A percentile compares a stretch with the other conserved stretches of the same genome.
Evolutionary conservation across 441 rosid genomes (phyloP).

Genomic region (Gossypium laxum): DNA sequence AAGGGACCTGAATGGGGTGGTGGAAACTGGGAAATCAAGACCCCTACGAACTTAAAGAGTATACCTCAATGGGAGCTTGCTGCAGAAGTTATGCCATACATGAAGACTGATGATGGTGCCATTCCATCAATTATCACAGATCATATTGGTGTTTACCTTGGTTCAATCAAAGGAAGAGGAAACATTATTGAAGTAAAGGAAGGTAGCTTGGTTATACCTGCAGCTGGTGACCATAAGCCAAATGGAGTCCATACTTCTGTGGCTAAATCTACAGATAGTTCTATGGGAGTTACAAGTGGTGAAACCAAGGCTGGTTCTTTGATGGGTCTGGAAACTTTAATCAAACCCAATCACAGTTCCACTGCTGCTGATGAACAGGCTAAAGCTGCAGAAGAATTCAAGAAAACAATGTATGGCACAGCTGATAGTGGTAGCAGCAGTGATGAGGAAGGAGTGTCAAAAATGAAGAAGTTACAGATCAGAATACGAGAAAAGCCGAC

Average conservation of each 20-base stretch:
- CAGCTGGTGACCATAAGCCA: conserved; percentile 35
- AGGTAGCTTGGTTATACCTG: conserved; percentile 64
- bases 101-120: conserved; percentile 90
- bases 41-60: conserved; percentile 73
- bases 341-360: conserved; percentile 33
- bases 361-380: conserved; percentile 73
- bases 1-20: conserved; percentile 99
- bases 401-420: conserved; percentile 77
- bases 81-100: conserved; percentile 94
- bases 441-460: conserved; percentile 75
- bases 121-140: conserved; percentile 82
- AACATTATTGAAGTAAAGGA: conserved; percentile 81
- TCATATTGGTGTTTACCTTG: conserved; percentile 90
- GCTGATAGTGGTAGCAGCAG: conserved; percentile 89
- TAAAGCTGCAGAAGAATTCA: conserved; percentile 96
- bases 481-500: conserved; percentile 89
- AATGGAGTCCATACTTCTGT: conserved; percentile 35
- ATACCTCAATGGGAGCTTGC: conserved; percentile 94
- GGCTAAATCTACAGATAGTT: conserved; percentile 34
- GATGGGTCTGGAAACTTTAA: conserved; percentile 74
- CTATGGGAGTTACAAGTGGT: conserved; percentile 40
- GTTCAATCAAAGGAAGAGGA: conserved; percentile 89
- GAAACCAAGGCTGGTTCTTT: conserved; percentile 43
- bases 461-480: conserved; percentile 63
- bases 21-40: conserved; percentile 97